Percentiles rank a stretch among this genome's conserved stretches.
These are phyloP conservation scores for Moniliophthora roreri DNA, from an alignment of 1,284 basidiomycete genomes.

Conservation along the genomic window DNA sequence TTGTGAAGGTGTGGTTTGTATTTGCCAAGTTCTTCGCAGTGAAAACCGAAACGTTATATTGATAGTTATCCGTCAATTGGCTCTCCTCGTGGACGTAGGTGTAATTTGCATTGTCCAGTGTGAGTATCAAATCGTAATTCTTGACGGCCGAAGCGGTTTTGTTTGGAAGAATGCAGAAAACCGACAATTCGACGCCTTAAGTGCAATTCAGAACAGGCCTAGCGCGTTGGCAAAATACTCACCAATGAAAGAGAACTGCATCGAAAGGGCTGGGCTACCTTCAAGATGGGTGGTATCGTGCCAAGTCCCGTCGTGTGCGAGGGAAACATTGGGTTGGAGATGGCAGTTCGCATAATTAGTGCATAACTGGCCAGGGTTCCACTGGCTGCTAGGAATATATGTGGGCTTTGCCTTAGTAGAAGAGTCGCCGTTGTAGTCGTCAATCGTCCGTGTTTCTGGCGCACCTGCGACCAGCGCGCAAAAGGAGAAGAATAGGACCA, in stretches of 20 bases:
- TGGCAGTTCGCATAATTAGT: not conserved
- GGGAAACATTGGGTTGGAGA: not conserved
- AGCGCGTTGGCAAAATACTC: not conserved
- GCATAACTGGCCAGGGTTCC: not conserved
- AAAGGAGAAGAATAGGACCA: not conserved
- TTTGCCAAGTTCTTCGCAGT: no score
- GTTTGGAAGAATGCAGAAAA: conserved; percentile 48
- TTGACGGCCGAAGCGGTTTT: not conserved
- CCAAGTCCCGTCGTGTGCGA: not conserved
- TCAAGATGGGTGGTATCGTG: not conserved
- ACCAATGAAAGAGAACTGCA: not conserved
- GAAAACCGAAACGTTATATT: no score
- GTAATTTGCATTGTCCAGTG: no score
- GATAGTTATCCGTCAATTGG: no score
- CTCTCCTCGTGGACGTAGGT: no score
- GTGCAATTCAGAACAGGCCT: no score
- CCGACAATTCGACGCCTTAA: conserved; percentile 33
- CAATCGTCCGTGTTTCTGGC: not conserved
- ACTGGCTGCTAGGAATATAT: not conserved
- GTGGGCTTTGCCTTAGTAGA: not conserved
- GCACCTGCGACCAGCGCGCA: not conserved
- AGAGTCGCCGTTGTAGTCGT: not conserved
- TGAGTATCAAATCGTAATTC: no score
- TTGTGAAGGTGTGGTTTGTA: no score
- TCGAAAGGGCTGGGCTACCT: not conserved